phyloP scores from a whole-genome alignment of 129 eudicot genomes.

The Centella asiatica region DNA sequence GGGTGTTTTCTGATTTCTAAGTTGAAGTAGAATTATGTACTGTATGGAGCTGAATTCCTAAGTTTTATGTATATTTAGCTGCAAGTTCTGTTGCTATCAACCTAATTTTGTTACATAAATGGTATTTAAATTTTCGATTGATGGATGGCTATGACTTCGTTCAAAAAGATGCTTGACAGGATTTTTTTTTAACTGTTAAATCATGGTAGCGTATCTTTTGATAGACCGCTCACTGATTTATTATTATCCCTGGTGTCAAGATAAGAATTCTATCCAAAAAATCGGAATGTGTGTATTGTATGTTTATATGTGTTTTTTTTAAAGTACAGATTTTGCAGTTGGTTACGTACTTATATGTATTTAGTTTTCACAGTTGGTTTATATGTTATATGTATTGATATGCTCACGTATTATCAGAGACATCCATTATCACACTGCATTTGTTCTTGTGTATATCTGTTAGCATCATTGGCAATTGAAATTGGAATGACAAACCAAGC shows the following conservation, averaged over 20 bases:
- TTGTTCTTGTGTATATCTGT: background rate
- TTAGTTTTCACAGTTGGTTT: background rate
- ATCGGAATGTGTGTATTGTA: background rate
- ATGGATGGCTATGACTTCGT: background rate
- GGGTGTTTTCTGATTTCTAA: constrained; percentile 8
- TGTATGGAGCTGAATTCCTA: background rate
- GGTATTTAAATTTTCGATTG: background rate
- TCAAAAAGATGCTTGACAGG: background rate
- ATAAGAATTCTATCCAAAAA: background rate
- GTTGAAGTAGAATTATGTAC: background rate
- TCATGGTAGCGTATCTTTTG: background rate
- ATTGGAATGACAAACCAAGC: no score
- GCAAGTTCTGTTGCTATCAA: background rate
- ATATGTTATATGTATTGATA: background rate
- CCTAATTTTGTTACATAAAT: background rate
- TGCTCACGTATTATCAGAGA: background rate
- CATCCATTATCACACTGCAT: background rate
- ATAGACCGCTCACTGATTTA: background rate
- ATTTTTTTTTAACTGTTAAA: background rate
- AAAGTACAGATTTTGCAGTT: background rate
- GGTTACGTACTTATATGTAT: background rate
- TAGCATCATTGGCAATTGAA: no score
- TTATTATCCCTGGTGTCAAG: background rate
- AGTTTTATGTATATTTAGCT: background rate
- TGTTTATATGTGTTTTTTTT: no score